These are phyloP conservation scores for Artemisia argyi DNA, from an alignment of 129 eudicot genomes.

Conservation along the genomic window DNA sequence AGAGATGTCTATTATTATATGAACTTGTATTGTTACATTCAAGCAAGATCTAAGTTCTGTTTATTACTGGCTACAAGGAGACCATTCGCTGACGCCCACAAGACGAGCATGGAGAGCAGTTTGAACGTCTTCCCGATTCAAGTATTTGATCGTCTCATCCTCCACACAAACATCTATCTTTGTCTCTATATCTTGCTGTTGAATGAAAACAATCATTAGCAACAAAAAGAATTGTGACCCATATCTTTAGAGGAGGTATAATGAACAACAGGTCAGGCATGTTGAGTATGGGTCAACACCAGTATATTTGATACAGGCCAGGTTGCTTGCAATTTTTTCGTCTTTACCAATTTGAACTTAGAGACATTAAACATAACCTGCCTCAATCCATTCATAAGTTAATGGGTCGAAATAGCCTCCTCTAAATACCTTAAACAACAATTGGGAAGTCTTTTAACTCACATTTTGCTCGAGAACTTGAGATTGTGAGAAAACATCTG, in stretches of 20 bases:
- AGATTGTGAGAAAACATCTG: conserved; percentile 56
- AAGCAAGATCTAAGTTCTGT: neutral
- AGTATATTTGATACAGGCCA: neutral
- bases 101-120: conserved; percentile 56
- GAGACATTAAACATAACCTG: neutral
- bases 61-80: conserved; percentile 47
- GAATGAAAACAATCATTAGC: conserved; percentile 16
- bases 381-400: neutral
- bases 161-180: conserved; percentile 62
- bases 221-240: neutral
- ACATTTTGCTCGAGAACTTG: conserved; percentile 48
- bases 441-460: conserved; percentile 19
- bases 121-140: conserved; percentile 67
- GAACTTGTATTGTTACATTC: neutral
- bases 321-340: neutral
- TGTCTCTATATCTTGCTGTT: conserved; percentile 36
- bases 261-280: neutral
- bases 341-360: neutral
- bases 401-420: neutral
- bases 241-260: neutral
- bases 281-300: neutral
- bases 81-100: conserved; percentile 50
- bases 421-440: neutral
- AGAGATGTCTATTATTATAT: neutral
- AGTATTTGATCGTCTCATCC: conserved; percentile 46